A percentile compares a stretch with the other conserved stretches of the same genome.
Evolutionary conservation across 2,329 filamentous ascomycete genomes (phyloP).

Genomic region (Pseudogymnoascus sp.): DNA sequence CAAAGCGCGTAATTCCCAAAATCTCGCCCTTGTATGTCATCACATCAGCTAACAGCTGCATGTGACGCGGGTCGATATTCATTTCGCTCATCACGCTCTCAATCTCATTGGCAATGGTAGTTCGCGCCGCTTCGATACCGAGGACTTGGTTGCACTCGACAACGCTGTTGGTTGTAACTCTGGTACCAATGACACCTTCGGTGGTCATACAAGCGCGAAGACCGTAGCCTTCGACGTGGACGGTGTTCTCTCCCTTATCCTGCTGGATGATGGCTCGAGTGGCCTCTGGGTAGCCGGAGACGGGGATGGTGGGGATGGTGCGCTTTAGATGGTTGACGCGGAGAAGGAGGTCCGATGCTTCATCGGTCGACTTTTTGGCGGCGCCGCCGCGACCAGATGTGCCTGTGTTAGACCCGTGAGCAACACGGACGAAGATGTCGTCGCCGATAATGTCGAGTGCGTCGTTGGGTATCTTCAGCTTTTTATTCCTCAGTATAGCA

Average conservation of each 20-base stretch:
- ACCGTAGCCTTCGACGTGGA: constrained; percentile 92
- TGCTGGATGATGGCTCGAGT: constrained; percentile 83
- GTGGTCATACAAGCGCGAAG: constrained; percentile 86
- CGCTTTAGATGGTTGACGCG: constrained; percentile 81
- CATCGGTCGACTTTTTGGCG: constrained; percentile 30
- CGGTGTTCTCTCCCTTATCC: constrained; percentile 56
- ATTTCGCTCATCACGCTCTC: constrained; percentile 82
- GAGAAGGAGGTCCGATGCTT: constrained; percentile 58
- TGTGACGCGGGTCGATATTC: constrained; percentile 94
- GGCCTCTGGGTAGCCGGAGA: constrained; percentile 83
- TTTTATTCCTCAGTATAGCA: constrained; percentile 72
- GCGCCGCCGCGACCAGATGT: constrained; percentile 15
- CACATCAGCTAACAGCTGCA: constrained; percentile 92
- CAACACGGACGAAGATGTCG: constrained; percentile 65
- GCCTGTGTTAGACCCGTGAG: constrained; percentile 43
- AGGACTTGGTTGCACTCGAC: constrained; percentile 83
- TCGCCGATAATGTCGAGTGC: constrained; percentile 56
- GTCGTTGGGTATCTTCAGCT: constrained; percentile 62
- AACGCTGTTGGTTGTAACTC: constrained; percentile 72
- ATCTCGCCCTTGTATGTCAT: constrained; percentile 99
- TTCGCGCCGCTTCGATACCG: constrained; percentile 87
- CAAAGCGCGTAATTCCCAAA: constrained; percentile 91
- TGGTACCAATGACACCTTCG: constrained; percentile 73
- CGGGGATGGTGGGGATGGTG: constrained; percentile 69
- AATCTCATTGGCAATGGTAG: constrained; percentile 85